phyloP scores from a whole-genome alignment of 805 yeast genomes.

The Isabelozyma heimii region DNA sequence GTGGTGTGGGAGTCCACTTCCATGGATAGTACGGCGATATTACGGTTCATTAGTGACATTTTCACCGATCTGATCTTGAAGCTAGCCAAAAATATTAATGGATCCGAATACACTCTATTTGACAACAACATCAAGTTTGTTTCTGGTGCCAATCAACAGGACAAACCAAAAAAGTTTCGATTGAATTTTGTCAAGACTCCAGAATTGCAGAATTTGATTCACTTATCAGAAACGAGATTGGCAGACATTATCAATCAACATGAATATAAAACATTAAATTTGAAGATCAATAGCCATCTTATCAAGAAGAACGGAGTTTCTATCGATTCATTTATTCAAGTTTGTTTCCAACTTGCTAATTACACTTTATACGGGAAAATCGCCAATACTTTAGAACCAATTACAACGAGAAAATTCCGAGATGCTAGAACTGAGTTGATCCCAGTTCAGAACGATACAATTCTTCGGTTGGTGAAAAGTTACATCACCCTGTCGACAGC shows the following conservation, averaged over 20 bases:
- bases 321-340: slow-evolving; percentile 51
- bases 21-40: slow-evolving; percentile 58
- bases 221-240: slow-evolving; percentile 55
- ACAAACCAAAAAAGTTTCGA: slow-evolving; percentile 33
- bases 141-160: slow-evolving; percentile 32
- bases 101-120: slow-evolving; percentile 54
- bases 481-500: slow-evolving; percentile 56
- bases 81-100: slow-evolving; percentile 57
- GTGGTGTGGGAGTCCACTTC: slow-evolving; percentile 58
- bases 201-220: slow-evolving; percentile 47
- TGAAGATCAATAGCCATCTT: slow-evolving; percentile 36
- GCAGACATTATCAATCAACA: slow-evolving; percentile 60
- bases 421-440: slow-evolving; percentile 71
- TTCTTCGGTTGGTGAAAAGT: slow-evolving; percentile 53
- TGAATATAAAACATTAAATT: slow-evolving; percentile 44
- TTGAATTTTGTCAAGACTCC: slow-evolving; percentile 40
- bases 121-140: slow-evolving; percentile 34
- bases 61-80: slow-evolving; percentile 57
- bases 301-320: slow-evolving; percentile 34
- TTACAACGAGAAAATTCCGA: slow-evolving; percentile 64
- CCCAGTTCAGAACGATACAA: slow-evolving; percentile 57
- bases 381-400: slow-evolving; percentile 51
- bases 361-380: slow-evolving; percentile 55
- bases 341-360: slow-evolving; percentile 51
- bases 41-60: slow-evolving; percentile 55